Evolutionary conservation across 257 asterid genomes (phyloP).

Genomic region (Capsicum chinense): DNA sequence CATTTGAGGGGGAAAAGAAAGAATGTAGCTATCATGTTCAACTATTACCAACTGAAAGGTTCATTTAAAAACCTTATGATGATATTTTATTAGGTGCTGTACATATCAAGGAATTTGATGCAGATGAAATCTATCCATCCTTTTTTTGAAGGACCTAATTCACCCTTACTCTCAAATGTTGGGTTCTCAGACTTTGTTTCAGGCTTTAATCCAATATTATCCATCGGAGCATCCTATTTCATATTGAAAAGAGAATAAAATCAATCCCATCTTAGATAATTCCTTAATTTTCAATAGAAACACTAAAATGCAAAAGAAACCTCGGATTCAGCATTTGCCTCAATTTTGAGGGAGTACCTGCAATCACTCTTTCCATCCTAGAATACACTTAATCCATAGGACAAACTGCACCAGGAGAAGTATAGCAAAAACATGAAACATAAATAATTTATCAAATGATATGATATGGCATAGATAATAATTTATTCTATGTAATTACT

Average conservation of each 20-base stretch:
- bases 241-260: conserved; percentile 30
- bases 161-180: conserved; percentile 54
- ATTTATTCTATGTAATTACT: conserved; percentile 81
- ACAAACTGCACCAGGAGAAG: conserved; percentile 61
- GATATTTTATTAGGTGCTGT: neutral
- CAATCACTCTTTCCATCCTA: conserved; percentile 71
- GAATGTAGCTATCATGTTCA: conserved; percentile 20
- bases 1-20: neutral
- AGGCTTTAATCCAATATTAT: conserved; percentile 48
- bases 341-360: conserved; percentile 75
- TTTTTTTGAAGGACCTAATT: conserved; percentile 54
- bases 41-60: conserved; percentile 17
- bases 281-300: conserved; percentile 19
- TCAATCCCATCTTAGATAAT: neutral
- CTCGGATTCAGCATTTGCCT: conserved; percentile 74
- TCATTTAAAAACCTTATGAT: neutral
- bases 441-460: conserved; percentile 53
- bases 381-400: conserved; percentile 86
- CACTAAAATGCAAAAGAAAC: conserved; percentile 45
- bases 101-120: conserved; percentile 68
- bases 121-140: conserved; percentile 57
- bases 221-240: conserved; percentile 50
- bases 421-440: conserved; percentile 13
- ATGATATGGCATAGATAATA: conserved; percentile 81
- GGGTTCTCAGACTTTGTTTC: conserved; percentile 60